phyloP scores from a whole-genome alignment of 345 rosid genomes.

The Pelargonium nanum region DNA sequence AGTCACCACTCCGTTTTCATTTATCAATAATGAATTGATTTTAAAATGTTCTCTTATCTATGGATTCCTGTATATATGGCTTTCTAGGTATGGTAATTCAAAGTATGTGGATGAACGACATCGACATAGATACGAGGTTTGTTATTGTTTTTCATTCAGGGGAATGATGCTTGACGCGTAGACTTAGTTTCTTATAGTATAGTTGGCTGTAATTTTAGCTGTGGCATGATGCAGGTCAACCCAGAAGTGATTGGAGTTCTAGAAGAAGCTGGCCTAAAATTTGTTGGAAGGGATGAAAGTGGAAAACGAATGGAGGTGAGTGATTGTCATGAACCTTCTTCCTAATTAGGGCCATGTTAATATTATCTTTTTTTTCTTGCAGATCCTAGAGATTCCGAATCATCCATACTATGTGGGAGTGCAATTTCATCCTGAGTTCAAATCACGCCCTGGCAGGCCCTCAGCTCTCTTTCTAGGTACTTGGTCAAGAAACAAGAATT shows the following conservation, averaged over 20 bases:
- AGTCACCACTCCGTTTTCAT: too few species aligned
- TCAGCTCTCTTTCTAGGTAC: conserved; percentile 83
- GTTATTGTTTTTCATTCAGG: conserved; percentile 11
- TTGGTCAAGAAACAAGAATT: neutral
- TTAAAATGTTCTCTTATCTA: too few species aligned
- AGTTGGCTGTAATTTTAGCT: neutral
- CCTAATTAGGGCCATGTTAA: neutral
- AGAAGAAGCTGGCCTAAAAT: conserved; percentile 79
- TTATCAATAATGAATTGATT: too few species aligned
- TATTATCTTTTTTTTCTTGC: conserved; percentile 13
- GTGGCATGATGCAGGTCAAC: conserved; percentile 49
- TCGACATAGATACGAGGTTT: conserved; percentile 94
- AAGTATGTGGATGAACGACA: conserved; percentile 68
- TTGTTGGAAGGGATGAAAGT: conserved; percentile 89
- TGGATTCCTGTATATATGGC: too few species aligned
- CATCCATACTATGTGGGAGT: conserved; percentile 77
- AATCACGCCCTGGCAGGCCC: conserved; percentile 83
- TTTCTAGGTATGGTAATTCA: conserved; percentile 56
- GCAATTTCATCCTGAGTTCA: conserved; percentile 95
- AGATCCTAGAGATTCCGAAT: conserved; percentile 60
- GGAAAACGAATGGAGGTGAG: conserved; percentile 82
- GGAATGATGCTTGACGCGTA: neutral
- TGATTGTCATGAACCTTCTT: neutral
- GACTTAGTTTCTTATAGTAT: neutral
- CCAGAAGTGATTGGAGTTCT: conserved; percentile 57